Conservation (phyloP, 345 rosid species). For the Euphorbia pulcherrima region DNA sequence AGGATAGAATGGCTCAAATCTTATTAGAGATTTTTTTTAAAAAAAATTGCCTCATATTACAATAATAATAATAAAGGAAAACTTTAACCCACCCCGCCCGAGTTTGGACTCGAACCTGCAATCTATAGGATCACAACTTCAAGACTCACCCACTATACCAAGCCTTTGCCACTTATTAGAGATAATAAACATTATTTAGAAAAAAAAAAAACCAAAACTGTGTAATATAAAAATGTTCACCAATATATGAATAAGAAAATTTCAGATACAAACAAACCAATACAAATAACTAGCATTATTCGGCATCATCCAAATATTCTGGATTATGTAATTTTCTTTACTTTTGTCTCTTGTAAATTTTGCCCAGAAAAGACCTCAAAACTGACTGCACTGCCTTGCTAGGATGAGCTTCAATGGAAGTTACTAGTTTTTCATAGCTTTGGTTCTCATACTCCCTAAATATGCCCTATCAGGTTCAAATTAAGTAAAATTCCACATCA, state of each 20-base stretch:
- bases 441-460: constrained; percentile 69
- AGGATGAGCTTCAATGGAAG: constrained; percentile 62
- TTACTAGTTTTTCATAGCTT: constrained; percentile 60
- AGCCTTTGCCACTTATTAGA: too few relatives aligned
- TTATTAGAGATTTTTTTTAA: too few relatives aligned
- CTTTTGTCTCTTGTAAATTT: constrained; percentile 86
- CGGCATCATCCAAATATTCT: constrained; percentile 6
- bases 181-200: neutral
- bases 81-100: too few relatives aligned
- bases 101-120: too few relatives aligned
- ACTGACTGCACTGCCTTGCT: constrained; percentile 72
- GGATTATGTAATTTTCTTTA: neutral
- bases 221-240: neutral
- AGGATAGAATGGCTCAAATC: constrained; percentile 2
- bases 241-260: neutral
- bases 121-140: too few relatives aligned
- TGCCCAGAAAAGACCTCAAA: constrained; percentile 75
- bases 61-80: too few relatives aligned
- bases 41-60: too few relatives aligned
- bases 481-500: neutral
- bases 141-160: too few relatives aligned
- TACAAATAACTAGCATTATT: constrained; percentile 3
- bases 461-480: constrained; percentile 38
- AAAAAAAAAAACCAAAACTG: neutral
- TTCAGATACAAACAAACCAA: constrained; percentile 9